Evolutionary conservation across 108 stramenopile species (phyloP).

Genomic region (Schizochytrium sp.): DNA sequence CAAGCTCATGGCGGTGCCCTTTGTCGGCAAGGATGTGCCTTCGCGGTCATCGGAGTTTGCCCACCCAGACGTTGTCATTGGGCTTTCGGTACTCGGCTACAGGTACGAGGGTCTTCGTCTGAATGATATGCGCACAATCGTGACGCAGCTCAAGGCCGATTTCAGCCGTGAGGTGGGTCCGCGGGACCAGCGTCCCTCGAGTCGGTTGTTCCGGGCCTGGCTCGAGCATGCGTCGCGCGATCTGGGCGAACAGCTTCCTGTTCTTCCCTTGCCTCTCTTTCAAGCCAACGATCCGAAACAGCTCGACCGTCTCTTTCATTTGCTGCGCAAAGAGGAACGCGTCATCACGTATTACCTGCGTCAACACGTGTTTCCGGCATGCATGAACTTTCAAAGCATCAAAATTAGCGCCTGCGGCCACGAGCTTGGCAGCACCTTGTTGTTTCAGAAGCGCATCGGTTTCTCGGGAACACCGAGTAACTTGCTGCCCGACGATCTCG

Average conservation of each 20-base stretch:
- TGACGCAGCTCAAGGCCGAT: conserved; percentile 75
- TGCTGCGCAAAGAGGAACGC: conserved; percentile 71
- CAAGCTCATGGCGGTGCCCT: conserved; percentile 88
- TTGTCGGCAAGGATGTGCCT: conserved; percentile 96
- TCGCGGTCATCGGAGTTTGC: conserved; percentile 92
- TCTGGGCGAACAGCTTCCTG: conserved; percentile 34
- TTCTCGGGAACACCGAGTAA: conserved; percentile 41
- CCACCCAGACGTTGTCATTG: conserved; percentile 96
- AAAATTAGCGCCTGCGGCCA: conserved; percentile 90
- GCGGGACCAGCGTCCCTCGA: conserved; percentile 82
- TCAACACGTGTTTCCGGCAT: conserved; percentile 83
- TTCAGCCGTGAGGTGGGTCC: conserved; percentile 91
- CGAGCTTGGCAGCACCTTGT: conserved; percentile 31
- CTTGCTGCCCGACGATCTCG: conserved; percentile 67
- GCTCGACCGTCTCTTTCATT: conserved; percentile 74
- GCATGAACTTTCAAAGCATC: conserved; percentile 84
- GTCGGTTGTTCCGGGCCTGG: conserved; percentile 44
- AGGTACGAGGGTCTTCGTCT: conserved; percentile 90
- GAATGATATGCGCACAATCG: conserved; percentile 71
- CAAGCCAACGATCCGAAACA: conserved; percentile 89
- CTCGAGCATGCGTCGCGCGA: conserved; percentile 34
- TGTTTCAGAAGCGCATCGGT: conserved; percentile 32
- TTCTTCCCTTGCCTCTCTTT: conserved; percentile 94
- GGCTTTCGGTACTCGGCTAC: conserved; percentile 87
- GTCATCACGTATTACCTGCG: conserved; percentile 80